Conservation (phyloP, 176 grass and related monocot species). For the Raddia guianensis region DNA sequence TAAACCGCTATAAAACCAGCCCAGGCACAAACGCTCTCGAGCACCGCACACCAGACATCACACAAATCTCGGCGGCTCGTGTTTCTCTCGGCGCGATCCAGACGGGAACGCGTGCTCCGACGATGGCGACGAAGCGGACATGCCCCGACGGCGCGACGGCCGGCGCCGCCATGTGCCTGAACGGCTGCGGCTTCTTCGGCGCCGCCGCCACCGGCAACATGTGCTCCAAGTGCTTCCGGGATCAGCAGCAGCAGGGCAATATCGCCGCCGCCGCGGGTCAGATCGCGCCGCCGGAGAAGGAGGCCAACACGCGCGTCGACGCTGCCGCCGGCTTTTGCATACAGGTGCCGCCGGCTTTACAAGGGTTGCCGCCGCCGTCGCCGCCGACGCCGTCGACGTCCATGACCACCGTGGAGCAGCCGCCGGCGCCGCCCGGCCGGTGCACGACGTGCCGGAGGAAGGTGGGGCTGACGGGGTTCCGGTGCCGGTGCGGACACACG, state of each 20-base stretch:
- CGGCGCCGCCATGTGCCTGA: conserved; percentile 43
- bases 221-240: conserved; percentile 64
- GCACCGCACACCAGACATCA: not conserved
- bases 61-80: too few species aligned
- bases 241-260: not conserved
- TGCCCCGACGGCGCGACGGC: conserved; percentile 8
- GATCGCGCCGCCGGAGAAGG: conserved; percentile 11
- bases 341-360: not conserved
- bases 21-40: too few species aligned
- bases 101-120: not conserved
- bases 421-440: conserved; percentile 35
- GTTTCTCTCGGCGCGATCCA: not conserved
- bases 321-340: not conserved
- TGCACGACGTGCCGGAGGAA: conserved; percentile 63
- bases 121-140: conserved; percentile 24
- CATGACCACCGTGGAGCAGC: not conserved
- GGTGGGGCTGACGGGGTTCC: conserved; percentile 63
- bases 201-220: conserved; percentile 44
- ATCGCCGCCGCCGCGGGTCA: too few species aligned
- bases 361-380: too few species aligned
- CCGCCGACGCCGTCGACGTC: not conserved
- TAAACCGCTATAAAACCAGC: too few species aligned
- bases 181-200: conserved; percentile 72
- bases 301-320: not conserved
- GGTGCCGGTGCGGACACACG: conserved; percentile 58